phyloP scores from a whole-genome alignment of 1,139 yeast genomes.

The Yamadazyma siamensis region DNA sequence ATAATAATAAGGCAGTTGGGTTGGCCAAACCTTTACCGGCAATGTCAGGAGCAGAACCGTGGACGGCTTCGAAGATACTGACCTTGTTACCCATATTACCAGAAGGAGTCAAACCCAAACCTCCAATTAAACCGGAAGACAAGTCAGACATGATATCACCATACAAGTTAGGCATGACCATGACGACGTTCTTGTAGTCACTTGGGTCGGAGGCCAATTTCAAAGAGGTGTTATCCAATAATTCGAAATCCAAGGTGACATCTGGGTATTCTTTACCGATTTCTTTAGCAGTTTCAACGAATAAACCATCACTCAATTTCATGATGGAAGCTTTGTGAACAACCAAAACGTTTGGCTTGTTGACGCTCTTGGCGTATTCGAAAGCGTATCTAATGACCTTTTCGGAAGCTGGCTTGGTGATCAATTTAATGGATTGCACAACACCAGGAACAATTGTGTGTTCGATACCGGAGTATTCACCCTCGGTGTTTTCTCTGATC shows the following conservation, averaged over 20 bases:
- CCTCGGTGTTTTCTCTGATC: slow-evolving; percentile 98
- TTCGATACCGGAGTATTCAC: slow-evolving; percentile 98
- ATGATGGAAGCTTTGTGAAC: slow-evolving; percentile 98
- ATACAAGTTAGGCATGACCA: slow-evolving; percentile 99
- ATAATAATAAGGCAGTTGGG: slow-evolving; percentile 94
- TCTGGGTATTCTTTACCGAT: slow-evolving; percentile 91
- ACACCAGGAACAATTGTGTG: slow-evolving; percentile 98
- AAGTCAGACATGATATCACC: slow-evolving; percentile 98
- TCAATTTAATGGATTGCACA: slow-evolving; percentile 94
- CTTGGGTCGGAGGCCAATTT: slow-evolving; percentile 86
- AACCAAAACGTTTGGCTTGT: slow-evolving; percentile 85
- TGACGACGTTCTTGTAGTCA: slow-evolving; percentile 74
- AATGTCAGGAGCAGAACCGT: slow-evolving; percentile 96
- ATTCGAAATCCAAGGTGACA: slow-evolving; percentile 75
- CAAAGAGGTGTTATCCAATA: slow-evolving; percentile 93
- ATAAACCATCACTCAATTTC: slow-evolving; percentile 97
- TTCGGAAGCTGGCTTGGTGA: slow-evolving; percentile 94
- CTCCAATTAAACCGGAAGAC: slow-evolving; percentile 96
- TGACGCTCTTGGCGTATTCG: slow-evolving; percentile 88
- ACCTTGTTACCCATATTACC: slow-evolving; percentile 99
- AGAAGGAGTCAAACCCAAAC: slow-evolving; percentile 96
- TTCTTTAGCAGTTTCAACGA: slow-evolving; percentile 87
- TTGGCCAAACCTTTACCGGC: slow-evolving; percentile 98
- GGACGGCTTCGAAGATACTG: slow-evolving; percentile 97
- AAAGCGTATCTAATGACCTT: slow-evolving; percentile 95